Evolutionary conservation across 768 basidiomycete genomes (phyloP), one percentile per base, ranked within the genome.

Genomic region (Boletus rubescentipes): DNA sequence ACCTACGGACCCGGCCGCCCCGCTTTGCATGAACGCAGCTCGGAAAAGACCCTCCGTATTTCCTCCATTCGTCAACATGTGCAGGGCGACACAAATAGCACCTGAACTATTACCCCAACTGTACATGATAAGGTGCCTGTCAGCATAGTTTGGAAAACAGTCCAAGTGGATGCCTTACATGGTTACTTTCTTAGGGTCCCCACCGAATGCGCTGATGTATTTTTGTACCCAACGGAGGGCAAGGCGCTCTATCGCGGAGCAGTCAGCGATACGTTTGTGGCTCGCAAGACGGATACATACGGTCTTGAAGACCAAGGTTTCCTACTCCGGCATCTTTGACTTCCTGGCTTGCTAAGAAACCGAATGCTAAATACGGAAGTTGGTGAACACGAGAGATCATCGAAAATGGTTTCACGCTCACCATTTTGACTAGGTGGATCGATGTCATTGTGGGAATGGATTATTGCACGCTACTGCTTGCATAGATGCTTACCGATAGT

Each of bases 171-270:
- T 0, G 2, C 9, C 2, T 34, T 35, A 61, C 60, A 68, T 58
- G 5, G 69, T 61, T 9, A 75, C 76, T 66, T 76, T 74, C 9
- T 7, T 7, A 9, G 41, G 26, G 21, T 42, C 26, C 10, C 41
- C 41, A 2, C 41, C 23, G 10, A 87, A 88, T 0, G 65, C 63
- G 12, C 58, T 71, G 32, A 87, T 84, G 59, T 87, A 80, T 15
- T 73, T 65, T 58, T 86, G 81, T 0, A 87, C 78, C 85, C 79
- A 82, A 59, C 75, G 58, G 16, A 81, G 61, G 0, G 78, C 80
- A 16, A 69, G 55, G 8, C 69, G 60, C 43, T 67, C 66, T 76
- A 64, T 29, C 6, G 4, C 9, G n/a, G 5, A 42, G 16, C 9
- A 36, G 36, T 36, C 36, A n/a, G 36, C 4, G n/a, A n/a, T 8